Evolutionary conservation across 805 yeast genomes (phyloP).

Genomic region (Nakazawaea siamensis): DNA sequence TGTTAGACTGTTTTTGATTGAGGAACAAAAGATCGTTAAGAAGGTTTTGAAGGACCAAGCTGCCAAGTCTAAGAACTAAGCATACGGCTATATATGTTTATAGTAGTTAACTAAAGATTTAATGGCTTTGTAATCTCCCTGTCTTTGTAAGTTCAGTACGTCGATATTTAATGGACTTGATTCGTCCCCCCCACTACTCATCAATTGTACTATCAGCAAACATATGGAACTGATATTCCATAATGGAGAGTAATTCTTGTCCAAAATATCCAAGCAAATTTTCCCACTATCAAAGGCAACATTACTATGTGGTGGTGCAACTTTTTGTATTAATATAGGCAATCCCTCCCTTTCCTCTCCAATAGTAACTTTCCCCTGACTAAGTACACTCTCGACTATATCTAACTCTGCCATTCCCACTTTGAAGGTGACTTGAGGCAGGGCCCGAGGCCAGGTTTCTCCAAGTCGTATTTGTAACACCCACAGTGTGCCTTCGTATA

Average conservation of each 20-base stretch:
- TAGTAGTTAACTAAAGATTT: neutral
- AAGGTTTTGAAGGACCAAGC: constrained; percentile 96
- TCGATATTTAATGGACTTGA: constrained; percentile 67
- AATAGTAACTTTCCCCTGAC: too few species aligned
- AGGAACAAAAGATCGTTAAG: constrained; percentile 99
- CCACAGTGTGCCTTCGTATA: constrained; percentile 45
- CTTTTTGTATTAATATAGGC: too few species aligned
- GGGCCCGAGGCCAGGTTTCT: too few species aligned
- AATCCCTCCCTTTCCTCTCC: too few species aligned
- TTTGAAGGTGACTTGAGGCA: too few species aligned
- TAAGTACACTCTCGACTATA: too few species aligned
- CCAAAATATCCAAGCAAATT: constrained; percentile 59
- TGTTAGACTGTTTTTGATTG: constrained; percentile 98
- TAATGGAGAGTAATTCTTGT: constrained; percentile 60
- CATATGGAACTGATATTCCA: constrained; percentile 53
- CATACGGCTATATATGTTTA: constrained; percentile 13
- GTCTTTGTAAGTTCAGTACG: constrained; percentile 50
- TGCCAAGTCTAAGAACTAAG: constrained; percentile 70
- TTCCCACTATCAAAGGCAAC: constrained; percentile 50
- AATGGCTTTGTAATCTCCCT: constrained; percentile 27
- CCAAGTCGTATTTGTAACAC: constrained; percentile 38
- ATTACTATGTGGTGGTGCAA: constrained; percentile 36
- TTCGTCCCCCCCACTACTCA: constrained; percentile 55
- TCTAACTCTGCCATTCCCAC: too few species aligned
- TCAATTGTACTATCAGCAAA: constrained; percentile 47